Base-by-base conservation (phyloP, 257 asterid species). In the Solanum peruvianum region DNA sequence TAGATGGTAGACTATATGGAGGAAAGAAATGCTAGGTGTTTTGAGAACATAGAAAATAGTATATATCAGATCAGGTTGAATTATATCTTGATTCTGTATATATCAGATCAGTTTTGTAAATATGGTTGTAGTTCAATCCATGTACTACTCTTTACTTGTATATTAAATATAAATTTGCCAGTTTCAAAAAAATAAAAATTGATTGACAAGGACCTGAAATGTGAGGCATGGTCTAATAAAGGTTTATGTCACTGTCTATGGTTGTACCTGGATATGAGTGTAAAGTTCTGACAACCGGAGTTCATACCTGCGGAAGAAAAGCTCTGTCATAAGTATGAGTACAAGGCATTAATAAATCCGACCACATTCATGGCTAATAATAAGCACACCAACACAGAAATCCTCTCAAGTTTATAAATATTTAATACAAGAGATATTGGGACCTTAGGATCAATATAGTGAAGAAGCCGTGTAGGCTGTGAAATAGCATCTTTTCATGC, bases 211-310 rank as follows among this genome's bases (percentile, higher is more conserved):
- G 69, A 62, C 29, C 81, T 75, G 84, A 82, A 58, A 84, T 89
- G 85, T 37, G 78, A 42, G 27, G 25, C 81, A 85, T 44, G 76
- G 86, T 72, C 45, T 33, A 82, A 76, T 7, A 16, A 20, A 87
- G 76, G 41, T 35, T 42, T 45, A 78, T 64, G 41, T 73, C 58
- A 23, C 81, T 49, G 71, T 86, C n/a, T 70, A 87, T 39, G 37
- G 82, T 27, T 77, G 82, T 90, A 93, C 98, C 96, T 95, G 99
- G 85, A 96, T 94, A 87, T 90, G 95, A 82, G 92, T 82, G 88
- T 93, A 90, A 39, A 95, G 98, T 92, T 96, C 98, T 80, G 98
- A 93, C 89, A 92, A 91, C 71, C 97, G 91, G 35, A 92, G 93
- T 88, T 95, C 99, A 69, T 95, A 96, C 94, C 99, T 96, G 94